These are phyloP conservation scores for Setomelanomma holmii DNA, from an alignment of 2,329 filamentous ascomycete genomes.

Conservation along the genomic window DNA sequence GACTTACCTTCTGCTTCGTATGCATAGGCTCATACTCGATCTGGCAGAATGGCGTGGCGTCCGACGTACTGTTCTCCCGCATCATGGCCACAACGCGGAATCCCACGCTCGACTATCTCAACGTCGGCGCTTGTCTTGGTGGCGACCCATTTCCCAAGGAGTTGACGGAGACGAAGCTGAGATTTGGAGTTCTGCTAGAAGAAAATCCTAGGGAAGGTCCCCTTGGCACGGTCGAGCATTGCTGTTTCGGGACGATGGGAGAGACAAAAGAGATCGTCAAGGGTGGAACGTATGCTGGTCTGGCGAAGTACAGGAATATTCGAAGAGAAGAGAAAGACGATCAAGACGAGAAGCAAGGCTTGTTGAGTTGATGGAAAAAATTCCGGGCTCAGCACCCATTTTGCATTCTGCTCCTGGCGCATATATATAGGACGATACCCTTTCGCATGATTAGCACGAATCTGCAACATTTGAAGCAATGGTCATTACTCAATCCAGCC, in stretches of 20 bases:
- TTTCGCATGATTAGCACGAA: no score
- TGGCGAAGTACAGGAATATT: constrained; percentile 26
- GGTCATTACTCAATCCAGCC: no score
- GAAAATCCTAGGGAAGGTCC: constrained; percentile 42
- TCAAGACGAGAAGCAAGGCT: constrained; percentile 4
- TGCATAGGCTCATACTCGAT: constrained; percentile 44
- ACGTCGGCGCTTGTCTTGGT: constrained; percentile 50
- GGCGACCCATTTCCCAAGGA: constrained; percentile 51
- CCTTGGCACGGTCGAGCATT: constrained; percentile 46
- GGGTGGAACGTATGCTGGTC: constrained; percentile 45
- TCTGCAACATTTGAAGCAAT: no score
- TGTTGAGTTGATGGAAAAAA: constrained; percentile 9
- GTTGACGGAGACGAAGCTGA: constrained; percentile 44
- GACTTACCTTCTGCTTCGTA: constrained; percentile 35
- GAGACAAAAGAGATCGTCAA: constrained; percentile 50
- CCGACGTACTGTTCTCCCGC: constrained; percentile 45
- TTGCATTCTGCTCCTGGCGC: no score
- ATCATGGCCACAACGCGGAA: constrained; percentile 49
- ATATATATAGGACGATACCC: no score
- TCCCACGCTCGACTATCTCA: constrained; percentile 46
- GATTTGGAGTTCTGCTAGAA: constrained; percentile 50
- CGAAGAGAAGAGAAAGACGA: not conserved
- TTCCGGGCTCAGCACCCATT: no score
- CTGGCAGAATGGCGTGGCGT: constrained; percentile 44
- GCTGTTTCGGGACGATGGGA: constrained; percentile 46